phyloP scores from a whole-genome alignment of 495 filamentous ascomycete species.

The Geoglossum glabrum region DNA sequence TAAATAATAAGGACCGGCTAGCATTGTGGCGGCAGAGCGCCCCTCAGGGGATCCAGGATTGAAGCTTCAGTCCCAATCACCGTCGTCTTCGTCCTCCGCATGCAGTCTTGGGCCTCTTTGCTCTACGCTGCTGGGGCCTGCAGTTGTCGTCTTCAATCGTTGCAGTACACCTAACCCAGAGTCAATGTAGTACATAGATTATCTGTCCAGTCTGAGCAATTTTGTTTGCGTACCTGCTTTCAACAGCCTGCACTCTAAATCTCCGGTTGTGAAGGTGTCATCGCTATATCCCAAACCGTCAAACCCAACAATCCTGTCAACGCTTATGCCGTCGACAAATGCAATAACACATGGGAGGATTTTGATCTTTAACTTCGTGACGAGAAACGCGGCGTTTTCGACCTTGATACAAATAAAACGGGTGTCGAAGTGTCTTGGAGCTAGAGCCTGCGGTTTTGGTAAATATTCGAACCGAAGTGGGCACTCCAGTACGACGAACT shows the following conservation, averaged over 20 bases:
- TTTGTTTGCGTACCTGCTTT: conserved; percentile 29
- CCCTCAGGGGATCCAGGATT: not conserved
- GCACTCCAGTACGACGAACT: conserved; percentile 14
- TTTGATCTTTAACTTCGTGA: conserved; percentile 45
- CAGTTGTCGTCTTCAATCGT: conserved; percentile 18
- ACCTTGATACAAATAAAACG: conserved; percentile 50
- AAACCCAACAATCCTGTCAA: conserved; percentile 55
- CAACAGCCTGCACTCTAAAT: conserved; percentile 44
- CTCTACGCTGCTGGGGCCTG: not conserved
- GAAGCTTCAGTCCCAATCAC: conserved; percentile 43
- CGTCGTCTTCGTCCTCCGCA: conserved; percentile 27
- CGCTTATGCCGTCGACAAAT: conserved; percentile 45
- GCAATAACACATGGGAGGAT: conserved; percentile 59
- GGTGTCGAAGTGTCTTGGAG: conserved; percentile 44
- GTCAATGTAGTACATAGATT: not conserved
- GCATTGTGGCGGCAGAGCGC: not conserved
- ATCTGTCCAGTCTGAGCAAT: conserved; percentile 22
- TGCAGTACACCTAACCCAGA: conserved; percentile 5
- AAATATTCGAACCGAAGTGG: conserved; percentile 6
- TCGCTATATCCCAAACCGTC: conserved; percentile 41
- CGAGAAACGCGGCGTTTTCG: conserved; percentile 51
- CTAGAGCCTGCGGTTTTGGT: conserved; percentile 23
- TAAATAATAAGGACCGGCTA: not conserved
- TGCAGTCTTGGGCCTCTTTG: conserved; percentile 2
- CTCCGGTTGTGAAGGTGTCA: conserved; percentile 40